Percentiles rank a stretch among this genome's conserved stretches.
These are phyloP conservation scores for Willaertia magna DNA, from an alignment of 208 protist species.

Conservation along the genomic window DNA sequence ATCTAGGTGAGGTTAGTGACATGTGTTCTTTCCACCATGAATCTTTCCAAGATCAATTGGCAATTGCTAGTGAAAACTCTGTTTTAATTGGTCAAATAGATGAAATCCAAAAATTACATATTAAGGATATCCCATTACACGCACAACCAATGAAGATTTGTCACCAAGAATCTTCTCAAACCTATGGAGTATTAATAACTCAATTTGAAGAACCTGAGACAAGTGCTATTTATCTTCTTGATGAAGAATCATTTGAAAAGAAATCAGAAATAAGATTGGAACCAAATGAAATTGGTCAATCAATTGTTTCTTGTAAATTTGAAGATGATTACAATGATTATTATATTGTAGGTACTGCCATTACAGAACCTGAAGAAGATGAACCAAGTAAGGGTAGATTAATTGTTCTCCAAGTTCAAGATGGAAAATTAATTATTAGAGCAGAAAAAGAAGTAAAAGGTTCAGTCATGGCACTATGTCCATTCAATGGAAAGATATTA, in stretches of 20 bases:
- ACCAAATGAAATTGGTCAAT: background rate
- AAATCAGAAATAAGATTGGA: background rate
- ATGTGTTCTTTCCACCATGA: background rate
- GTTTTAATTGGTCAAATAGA: conserved; percentile 18
- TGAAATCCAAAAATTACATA: conserved; percentile 24
- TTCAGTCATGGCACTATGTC: background rate
- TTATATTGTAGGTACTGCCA: conserved; percentile 18
- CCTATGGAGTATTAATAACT: background rate
- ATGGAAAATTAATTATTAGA: background rate
- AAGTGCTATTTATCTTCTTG: background rate
- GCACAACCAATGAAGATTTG: conserved; percentile 10
- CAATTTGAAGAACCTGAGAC: background rate
- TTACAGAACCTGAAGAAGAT: conserved; percentile 3
- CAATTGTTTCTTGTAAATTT: background rate
- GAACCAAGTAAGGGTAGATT: conserved; percentile 17
- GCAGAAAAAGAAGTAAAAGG: conserved; percentile 19
- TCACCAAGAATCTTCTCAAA: background rate
- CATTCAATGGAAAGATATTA: background rate
- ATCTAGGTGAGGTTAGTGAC: background rate
- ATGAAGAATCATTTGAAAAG: background rate
- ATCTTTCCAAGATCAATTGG: background rate
- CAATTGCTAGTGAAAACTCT: background rate
- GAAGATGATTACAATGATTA: conserved; percentile 5
- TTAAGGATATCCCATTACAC: conserved; percentile 11
- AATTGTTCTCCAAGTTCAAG: conserved; percentile 12